These are phyloP conservation scores for Neoascochyta sp. DNA, from an alignment of 2,329 filamentous ascomycete genomes.

Conservation along the genomic window DNA sequence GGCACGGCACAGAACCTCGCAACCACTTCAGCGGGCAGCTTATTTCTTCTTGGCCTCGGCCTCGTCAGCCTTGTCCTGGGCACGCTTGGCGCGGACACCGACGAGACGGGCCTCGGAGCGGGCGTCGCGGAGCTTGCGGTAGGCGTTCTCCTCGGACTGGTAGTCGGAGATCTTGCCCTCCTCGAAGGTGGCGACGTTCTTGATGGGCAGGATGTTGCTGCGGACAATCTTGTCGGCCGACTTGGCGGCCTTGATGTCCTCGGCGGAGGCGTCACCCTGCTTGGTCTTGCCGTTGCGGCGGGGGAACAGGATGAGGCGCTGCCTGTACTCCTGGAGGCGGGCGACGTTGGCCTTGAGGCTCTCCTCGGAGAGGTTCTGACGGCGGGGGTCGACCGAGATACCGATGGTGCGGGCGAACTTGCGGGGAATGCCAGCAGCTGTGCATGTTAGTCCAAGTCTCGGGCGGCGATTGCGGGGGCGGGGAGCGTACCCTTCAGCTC, in stretches of 20 bases:
- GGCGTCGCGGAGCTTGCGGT: slow-evolving; percentile 77
- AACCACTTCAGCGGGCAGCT: slow-evolving; percentile 18
- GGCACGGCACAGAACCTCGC: slow-evolving; percentile 24
- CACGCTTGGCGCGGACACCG: slow-evolving; percentile 90
- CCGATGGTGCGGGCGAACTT: slow-evolving; percentile 93
- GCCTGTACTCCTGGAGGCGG: slow-evolving; percentile 96
- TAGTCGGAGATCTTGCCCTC: slow-evolving; percentile 72
- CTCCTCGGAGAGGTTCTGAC: slow-evolving; percentile 96
- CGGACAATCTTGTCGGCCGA: slow-evolving; percentile 50
- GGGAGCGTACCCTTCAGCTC: slow-evolving; percentile 83
- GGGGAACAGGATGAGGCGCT: slow-evolving; percentile 95
- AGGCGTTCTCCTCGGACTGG: slow-evolving; percentile 77
- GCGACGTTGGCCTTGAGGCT: slow-evolving; percentile 90
- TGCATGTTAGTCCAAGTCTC: slow-evolving; percentile 17
- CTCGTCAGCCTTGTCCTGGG: slow-evolving; percentile 80
- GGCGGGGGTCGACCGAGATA: slow-evolving; percentile 92
- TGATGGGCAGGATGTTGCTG: slow-evolving; percentile 67
- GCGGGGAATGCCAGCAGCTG: slow-evolving; percentile 95
- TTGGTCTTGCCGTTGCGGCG: slow-evolving; percentile 89
- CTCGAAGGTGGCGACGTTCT: slow-evolving; percentile 67
- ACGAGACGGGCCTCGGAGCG: slow-evolving; percentile 77
- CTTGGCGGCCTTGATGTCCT: slow-evolving; percentile 70
- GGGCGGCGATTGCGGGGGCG: neutral
- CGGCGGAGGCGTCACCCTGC: slow-evolving; percentile 83
- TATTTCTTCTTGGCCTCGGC: slow-evolving; percentile 81